These are phyloP conservation scores for Silene vulgaris DNA, from an alignment of 179 eudicot genomes.

Conservation along the genomic window DNA sequence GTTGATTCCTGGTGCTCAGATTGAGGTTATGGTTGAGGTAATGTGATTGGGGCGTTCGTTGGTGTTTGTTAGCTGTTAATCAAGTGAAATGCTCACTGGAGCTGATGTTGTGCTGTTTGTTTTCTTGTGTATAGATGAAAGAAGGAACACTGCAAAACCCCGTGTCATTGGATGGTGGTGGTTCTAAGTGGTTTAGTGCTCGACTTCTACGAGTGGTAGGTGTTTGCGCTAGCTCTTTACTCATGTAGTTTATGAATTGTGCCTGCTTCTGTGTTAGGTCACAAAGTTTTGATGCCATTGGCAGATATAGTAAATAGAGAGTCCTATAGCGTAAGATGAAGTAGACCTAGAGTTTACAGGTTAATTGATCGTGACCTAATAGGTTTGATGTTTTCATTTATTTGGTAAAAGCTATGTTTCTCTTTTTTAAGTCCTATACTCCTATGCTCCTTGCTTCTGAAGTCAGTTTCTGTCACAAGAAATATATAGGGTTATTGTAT, in stretches of 20 bases:
- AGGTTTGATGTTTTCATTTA: not conserved
- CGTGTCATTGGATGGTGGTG: constrained; percentile 23
- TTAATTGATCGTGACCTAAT: not conserved
- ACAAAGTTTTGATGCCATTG: not conserved
- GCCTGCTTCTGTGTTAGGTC: not conserved
- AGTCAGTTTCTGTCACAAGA: too few species aligned
- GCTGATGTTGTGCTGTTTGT: constrained; percentile 13
- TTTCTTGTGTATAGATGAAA: constrained; percentile 34
- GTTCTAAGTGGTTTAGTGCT: constrained; percentile 52
- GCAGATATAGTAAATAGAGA: not conserved
- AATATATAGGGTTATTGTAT: too few species aligned
- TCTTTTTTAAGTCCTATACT: not conserved
- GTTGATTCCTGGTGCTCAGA: constrained; percentile 57
- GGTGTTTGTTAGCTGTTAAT: not conserved
- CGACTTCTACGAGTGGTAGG: constrained; percentile 57
- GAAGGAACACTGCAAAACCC: constrained; percentile 19
- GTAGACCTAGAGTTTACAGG: not conserved
- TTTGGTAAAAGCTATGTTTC: not conserved
- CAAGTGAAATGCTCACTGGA: not conserved
- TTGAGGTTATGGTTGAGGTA: constrained; percentile 84
- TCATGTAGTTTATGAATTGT: not conserved
- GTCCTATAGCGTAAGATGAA: not conserved
- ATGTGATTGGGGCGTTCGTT: not conserved
- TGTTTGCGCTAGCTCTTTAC: constrained; percentile 14
- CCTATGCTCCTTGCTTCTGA: too few species aligned